Conservation (phyloP, 108 stramenopile genomes). For the Cylindrotheca closterium region DNA sequence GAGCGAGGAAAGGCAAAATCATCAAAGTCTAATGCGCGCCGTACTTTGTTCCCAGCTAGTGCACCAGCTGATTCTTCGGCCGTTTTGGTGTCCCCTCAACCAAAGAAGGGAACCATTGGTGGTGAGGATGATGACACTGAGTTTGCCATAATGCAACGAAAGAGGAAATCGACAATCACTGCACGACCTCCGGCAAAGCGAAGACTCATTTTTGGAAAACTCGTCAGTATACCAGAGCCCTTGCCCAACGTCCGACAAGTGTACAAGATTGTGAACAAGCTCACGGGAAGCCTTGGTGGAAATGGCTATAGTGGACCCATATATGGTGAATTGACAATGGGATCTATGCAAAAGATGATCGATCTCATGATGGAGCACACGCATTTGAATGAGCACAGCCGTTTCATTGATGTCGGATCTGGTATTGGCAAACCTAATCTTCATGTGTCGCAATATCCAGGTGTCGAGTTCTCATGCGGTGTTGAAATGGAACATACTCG, state of each 20-base stretch:
- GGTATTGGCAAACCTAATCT: constrained; percentile 98
- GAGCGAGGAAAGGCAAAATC: neutral
- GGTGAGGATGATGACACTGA: too few species aligned
- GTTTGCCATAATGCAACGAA: neutral
- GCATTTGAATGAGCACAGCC: constrained; percentile 60
- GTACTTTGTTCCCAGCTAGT: constrained; percentile 7
- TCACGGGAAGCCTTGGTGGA: constrained; percentile 89
- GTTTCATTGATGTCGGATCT: constrained; percentile 96
- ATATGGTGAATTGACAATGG: constrained; percentile 92
- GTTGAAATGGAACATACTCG: constrained; percentile 89
- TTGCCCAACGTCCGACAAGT: constrained; percentile 47
- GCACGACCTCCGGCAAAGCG: constrained; percentile 33
- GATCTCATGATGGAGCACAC: constrained; percentile 81
- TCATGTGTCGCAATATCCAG: constrained; percentile 90
- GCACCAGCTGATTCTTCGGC: too few species aligned
- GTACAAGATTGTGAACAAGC: constrained; percentile 65
- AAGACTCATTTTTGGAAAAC: constrained; percentile 40
- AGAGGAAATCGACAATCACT: constrained; percentile 1
- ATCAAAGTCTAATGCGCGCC: constrained; percentile 4
- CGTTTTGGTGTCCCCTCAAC: too few species aligned
- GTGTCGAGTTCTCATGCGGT: constrained; percentile 87
- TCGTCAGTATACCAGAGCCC: constrained; percentile 33
- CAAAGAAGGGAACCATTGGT: too few species aligned
- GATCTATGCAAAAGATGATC: constrained; percentile 89
- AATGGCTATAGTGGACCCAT: constrained; percentile 88